These are phyloP conservation scores for Glycine soja DNA, from an alignment of 306 rosid genomes.

Conservation along the genomic window DNA sequence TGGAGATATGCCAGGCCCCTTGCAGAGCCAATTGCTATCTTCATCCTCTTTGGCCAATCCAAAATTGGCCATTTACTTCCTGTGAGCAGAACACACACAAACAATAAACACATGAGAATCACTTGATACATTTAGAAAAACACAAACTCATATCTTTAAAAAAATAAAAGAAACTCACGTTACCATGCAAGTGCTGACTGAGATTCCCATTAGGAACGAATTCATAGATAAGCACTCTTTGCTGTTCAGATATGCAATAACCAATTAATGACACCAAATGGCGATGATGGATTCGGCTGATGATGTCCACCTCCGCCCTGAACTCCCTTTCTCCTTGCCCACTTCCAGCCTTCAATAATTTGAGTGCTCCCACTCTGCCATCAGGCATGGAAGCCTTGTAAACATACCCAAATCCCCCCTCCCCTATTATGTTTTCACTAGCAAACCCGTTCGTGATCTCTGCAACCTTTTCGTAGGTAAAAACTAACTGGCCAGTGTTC, in stretches of 20 bases:
- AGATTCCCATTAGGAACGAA: slow-evolving; percentile 87
- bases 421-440: slow-evolving; percentile 72
- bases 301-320: slow-evolving; percentile 88
- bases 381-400: slow-evolving; percentile 77
- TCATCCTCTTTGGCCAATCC: slow-evolving; percentile 84
- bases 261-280: slow-evolving; percentile 89
- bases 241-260: slow-evolving; percentile 74
- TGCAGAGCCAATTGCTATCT: slow-evolving; percentile 89
- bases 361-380: slow-evolving; percentile 80
- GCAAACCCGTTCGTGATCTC: slow-evolving; percentile 79
- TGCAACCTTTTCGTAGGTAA: slow-evolving; percentile 68
- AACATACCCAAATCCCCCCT: slow-evolving; percentile 93
- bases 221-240: slow-evolving; percentile 86
- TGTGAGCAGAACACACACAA: slow-evolving; percentile 45
- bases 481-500: slow-evolving; percentile 51
- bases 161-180: slow-evolving; percentile 44
- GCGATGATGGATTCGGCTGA: slow-evolving; percentile 89
- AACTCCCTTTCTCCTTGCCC: slow-evolving; percentile 97
- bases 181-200: slow-evolving; percentile 90
- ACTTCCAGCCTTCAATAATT: slow-evolving; percentile 87
- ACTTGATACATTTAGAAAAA: background rate
- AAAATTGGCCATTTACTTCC: slow-evolving; percentile 63
- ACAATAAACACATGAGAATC: slow-evolving; percentile 20
- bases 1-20: slow-evolving; percentile 93
- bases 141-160: background rate